Conservation (phyloP, 371 early-diverging fungal species). For the Smittium culicis region DNA sequence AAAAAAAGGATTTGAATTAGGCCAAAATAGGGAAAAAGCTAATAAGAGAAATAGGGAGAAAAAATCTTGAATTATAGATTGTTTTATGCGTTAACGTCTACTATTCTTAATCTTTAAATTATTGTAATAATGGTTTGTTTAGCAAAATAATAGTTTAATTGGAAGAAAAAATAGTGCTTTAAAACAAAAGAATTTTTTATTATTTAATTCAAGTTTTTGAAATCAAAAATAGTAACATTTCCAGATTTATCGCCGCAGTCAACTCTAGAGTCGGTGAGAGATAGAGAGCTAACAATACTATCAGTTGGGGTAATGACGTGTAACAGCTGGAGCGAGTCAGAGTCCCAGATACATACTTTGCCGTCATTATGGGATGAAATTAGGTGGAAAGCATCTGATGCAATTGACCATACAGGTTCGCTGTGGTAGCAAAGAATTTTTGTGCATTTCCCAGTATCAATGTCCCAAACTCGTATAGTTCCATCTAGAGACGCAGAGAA, state of each 20-base stretch:
- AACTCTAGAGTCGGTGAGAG: conserved; percentile 73
- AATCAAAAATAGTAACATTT: conserved; percentile 66
- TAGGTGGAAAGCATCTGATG: conserved; percentile 78
- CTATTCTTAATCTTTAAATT: too few species aligned
- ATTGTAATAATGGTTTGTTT: too few species aligned
- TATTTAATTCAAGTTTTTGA: conserved; percentile 14
- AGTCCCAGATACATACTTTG: conserved; percentile 88
- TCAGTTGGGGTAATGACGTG: conserved; percentile 53
- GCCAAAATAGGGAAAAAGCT: too few species aligned
- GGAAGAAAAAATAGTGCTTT: too few species aligned
- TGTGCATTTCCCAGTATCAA: conserved; percentile 58
- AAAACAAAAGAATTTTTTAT: too few species aligned
- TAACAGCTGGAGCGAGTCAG: conserved; percentile 63
- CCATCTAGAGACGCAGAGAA: conserved; percentile 80
- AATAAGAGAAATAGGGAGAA: too few species aligned
- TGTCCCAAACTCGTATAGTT: conserved; percentile 77
- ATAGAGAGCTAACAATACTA: conserved; percentile 59
- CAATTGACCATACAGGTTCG: conserved; percentile 79
- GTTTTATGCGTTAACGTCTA: too few species aligned
- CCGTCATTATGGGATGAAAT: conserved; percentile 84
- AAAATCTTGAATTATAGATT: too few species aligned
- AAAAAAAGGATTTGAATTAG: too few species aligned
- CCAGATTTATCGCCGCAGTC: conserved; percentile 76
- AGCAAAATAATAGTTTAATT: too few species aligned
- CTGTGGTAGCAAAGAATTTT: conserved; percentile 80